Percentiles rank a stretch among this genome's conserved stretches.
phyloP scores from a whole-genome alignment of 2,329 filamentous ascomycete genomes.

The Alternaria atra region DNA sequence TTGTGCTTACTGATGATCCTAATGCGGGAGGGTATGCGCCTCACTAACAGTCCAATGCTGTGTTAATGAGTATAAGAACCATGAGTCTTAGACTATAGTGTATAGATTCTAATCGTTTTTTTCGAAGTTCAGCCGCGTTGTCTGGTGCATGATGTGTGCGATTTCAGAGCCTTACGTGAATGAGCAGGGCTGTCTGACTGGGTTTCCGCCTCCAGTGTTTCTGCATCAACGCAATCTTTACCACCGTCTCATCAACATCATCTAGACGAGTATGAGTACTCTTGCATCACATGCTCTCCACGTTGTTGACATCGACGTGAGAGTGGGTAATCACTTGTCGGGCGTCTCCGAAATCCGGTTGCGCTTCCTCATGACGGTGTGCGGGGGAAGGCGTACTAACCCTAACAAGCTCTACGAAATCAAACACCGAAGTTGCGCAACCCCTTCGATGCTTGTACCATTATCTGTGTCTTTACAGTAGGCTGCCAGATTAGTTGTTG shows the following conservation, averaged over 20 bases:
- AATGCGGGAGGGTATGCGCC: slow-evolving; percentile 7
- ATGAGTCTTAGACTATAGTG: not conserved
- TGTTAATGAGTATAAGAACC: not conserved
- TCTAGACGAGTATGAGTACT: not conserved
- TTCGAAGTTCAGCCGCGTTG: not conserved
- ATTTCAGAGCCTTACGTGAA: not conserved
- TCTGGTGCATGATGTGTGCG: not conserved
- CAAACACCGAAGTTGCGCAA: not conserved
- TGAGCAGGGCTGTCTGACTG: not conserved
- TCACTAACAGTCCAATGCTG: not conserved
- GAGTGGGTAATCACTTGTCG: not conserved
- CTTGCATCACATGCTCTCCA: not conserved
- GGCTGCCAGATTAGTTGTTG: not conserved
- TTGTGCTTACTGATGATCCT: slow-evolving; percentile 35
- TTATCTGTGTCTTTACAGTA: not conserved
- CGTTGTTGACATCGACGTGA: not conserved
- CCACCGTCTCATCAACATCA: not conserved
- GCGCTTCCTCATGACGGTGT: not conserved
- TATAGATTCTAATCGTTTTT: not conserved
- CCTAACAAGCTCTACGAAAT: not conserved
- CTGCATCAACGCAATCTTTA: not conserved
- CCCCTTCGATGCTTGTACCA: too few species aligned
- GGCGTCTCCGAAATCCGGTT: not conserved
- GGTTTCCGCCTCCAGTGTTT: not conserved
- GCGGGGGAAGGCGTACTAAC: not conserved